Evolutionary conservation across 768 basidiomycete genomes (phyloP), one percentile per base, ranked within the genome.

Genomic region (Auricularia heimuer): DNA sequence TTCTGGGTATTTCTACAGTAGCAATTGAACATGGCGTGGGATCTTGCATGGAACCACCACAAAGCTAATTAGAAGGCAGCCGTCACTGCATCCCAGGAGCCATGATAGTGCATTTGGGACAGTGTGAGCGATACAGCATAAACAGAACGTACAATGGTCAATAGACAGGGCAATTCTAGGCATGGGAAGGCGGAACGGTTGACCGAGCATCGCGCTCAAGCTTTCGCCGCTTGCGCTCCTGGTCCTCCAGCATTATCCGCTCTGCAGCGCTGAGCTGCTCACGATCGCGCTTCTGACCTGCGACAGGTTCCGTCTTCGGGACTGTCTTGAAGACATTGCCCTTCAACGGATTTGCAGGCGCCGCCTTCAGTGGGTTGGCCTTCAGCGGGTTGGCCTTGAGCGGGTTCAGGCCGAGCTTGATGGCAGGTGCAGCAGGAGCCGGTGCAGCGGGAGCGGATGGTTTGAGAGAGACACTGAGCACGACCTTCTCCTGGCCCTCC

Each of bases 181-280:
- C 39, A 42, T 42, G 39, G 39, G 39, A 42, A 42, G 39, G 39
- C 8, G 39, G 8, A 42, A 42, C 39, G 39, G 39, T 29, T 29
- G 29, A 14, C 39, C 39, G 39, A 7, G 39, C 63, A 21, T 80
- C 80, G 51, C 80, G 71, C 68, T 89, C 90, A 85, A 90, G 87
- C 68, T 84, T 78, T 68, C 92, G 80, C 73, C 87, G 82, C 75
- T 96, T 95, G 72, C 93, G 81, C 74, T 93, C 92, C 76, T 91
- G 90, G 35, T 97, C 94, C 78, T 98, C 96, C 65, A 86, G 69
- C 66, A 97, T 95, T 65, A 98, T 75, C 67, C 83, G 80, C 75
- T 98, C 95, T 16, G 90, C 90, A 33, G 90, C 91, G 69, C 86
- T 85, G 82, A 94, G 84, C 21, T 82, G 78, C 62, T 84, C 78